Evolutionary conservation across 164 flowering plant species (phyloP), one percentile per base, ranked within the genome.

Genomic region (Magnolia sinica): DNA sequence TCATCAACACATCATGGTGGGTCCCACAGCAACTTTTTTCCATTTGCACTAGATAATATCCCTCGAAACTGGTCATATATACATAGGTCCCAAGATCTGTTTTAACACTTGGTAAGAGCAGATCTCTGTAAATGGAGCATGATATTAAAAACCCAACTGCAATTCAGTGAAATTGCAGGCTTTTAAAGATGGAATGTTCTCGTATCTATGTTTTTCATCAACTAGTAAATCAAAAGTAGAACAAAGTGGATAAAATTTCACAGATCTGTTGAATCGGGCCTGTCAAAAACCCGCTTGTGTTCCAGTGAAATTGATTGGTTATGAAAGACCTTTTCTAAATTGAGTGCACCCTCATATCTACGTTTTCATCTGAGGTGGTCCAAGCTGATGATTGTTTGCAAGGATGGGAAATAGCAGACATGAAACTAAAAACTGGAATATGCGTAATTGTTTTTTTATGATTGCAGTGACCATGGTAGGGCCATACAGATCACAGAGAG

Each of bases 401-500:
- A 7, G 23, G 67, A 23, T 68, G 49, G 37, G 8, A 68, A 68
- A 68, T 10, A 29, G 16, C 70, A 27, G 49, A 3, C 45, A 23
- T 10, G 45, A 68, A 68, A 68, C 45, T 24, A 27, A 11, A 11
- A 68, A 68, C 14, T 68, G 22, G 19, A 19, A 68, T 27, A 68
- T 68, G 70, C 4, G 14, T 2, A 68, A 27, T 22, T 65, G 59
- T 67, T 50, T 72, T 65, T 72, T 23, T 37, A 27, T 6, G 79
- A 52, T 72, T 64, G 16, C 24, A 19, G 51, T 18, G 74, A 45
- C 74, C 64, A 71, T 29, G 51, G 65, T 71, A 51, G 75, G 75
- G 68, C 49, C 20, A 13, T 23, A 76, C 70, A 50, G 68, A 77
- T 65, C 65, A 8, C 45, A 64, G 65, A 24, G 51, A 70, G 80